These are phyloP conservation scores for Cercophora newfieldiana DNA, from an alignment of 495 filamentous ascomycete genomes.

Conservation along the genomic window DNA sequence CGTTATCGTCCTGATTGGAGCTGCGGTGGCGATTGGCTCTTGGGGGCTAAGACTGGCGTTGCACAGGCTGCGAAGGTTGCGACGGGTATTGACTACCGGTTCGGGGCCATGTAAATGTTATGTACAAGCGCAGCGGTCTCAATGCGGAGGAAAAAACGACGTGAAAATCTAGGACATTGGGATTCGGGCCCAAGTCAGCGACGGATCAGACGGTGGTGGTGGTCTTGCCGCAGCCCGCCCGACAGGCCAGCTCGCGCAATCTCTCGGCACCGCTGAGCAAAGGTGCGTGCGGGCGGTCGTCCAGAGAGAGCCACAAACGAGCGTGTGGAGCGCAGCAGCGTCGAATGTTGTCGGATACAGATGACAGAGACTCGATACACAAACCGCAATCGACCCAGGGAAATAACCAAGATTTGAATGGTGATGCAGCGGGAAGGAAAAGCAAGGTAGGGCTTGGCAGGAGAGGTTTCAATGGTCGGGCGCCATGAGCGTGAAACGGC, in stretches of 20 bases:
- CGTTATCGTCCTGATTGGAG: neutral
- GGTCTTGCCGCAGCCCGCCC: neutral
- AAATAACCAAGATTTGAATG: constrained; percentile 10
- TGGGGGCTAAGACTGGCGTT: neutral
- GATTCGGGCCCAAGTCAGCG: constrained; percentile 13
- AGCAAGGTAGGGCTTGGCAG: constrained; percentile 21
- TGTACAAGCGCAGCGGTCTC: constrained; percentile 5
- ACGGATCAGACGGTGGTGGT: constrained; percentile 2
- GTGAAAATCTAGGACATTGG: constrained; percentile 1
- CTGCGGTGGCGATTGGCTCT: neutral
- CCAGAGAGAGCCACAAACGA: constrained; percentile 5
- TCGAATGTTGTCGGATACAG: neutral
- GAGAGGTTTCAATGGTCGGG: constrained; percentile 9
- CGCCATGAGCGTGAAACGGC: constrained; percentile 9
- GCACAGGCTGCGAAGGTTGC: neutral
- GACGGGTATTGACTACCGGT: constrained; percentile 14
- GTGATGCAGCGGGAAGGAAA: constrained; percentile 14
- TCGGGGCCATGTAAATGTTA: neutral
- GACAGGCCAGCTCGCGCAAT: constrained; percentile 13
- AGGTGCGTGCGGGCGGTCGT: neutral
- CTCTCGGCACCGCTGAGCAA: constrained; percentile 4
- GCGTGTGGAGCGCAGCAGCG: neutral
- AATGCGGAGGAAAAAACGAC: constrained; percentile 3
- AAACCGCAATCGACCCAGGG: neutral
- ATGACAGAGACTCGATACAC: constrained; percentile 5